Base-by-base conservation (phyloP, 2,329 filamentous ascomycete genomes). In the Pezicula neosporulosa region DNA sequence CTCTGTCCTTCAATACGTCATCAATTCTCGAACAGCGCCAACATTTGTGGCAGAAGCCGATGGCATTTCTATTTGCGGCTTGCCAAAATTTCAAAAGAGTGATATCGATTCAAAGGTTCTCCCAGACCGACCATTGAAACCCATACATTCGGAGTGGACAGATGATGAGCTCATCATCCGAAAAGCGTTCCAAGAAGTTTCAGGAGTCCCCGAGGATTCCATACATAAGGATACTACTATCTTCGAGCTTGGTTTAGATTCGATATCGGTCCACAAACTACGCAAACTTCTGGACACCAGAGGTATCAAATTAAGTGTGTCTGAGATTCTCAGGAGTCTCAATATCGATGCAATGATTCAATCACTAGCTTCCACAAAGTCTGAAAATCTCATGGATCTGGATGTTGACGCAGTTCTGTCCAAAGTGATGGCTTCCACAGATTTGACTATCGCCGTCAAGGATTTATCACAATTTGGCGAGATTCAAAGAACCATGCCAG, bases 201-300 rank as follows among this genome's bases (percentile, higher is more conserved):
- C 90, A 0, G 80, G 78, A 15, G 69, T 87, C 0, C 72, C 83
- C 0, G 68, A 75, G 16, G 63, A 74, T 0, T 73, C 81, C 2
- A 87, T 96, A 47, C 68, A 71, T 3, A 77, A 76, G 50, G 72
- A 76, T 1, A 80, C 84, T 47, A 89, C 80, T 0, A 80, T 96
- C 12, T 96, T 94, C 67, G 85, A 94, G 56, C 77, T 97, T 2
- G 92, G 92, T 0, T 80, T 97, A 1, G 92, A 97, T 66, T 97
- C 92, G 0, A 96, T 97, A 66, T 93, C 86, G 56, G 87, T 90
- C 1, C 94, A 97, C 71, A 95, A 94, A 62, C 83, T 91, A 3
- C 83, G 85, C 8, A 80, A 86, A 0, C 73, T 91, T 7, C 72
- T 97, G 4, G 83, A 82, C 39, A 87, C 81, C 58, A 70, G 76